These are phyloP conservation scores for Boletus insuetus DNA, from an alignment of 768 basidiomycete genomes.

Conservation along the genomic window DNA sequence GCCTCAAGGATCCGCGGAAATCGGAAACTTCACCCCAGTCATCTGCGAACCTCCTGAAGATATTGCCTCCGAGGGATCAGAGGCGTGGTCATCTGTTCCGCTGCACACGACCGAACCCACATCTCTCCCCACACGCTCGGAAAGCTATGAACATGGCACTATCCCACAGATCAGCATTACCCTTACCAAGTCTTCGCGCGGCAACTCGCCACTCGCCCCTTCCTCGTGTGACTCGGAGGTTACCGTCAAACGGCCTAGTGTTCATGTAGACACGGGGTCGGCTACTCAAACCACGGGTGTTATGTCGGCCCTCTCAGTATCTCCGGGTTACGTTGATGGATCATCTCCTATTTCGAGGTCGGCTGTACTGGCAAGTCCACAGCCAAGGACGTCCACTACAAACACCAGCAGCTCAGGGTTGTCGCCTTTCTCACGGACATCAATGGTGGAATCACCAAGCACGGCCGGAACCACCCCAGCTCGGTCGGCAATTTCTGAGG, in stretches of 20 bases:
- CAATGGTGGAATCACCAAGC: constrained; percentile 24
- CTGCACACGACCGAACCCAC: constrained; percentile 10
- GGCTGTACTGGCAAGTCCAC: constrained; percentile 20
- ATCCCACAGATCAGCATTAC: constrained; percentile 33
- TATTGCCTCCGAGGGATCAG: constrained; percentile 19
- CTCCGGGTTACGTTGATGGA: constrained; percentile 21
- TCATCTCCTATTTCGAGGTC: constrained; percentile 21
- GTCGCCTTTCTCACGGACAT: constrained; percentile 30
- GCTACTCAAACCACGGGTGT: constrained; percentile 19
- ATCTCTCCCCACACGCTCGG: constrained; percentile 11
- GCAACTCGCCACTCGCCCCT: constrained; percentile 25
- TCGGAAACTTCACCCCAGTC: constrained; percentile 24
- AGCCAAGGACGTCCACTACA: constrained; percentile 25
- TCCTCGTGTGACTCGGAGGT: constrained; percentile 28
- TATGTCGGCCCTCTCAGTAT: constrained; percentile 8
- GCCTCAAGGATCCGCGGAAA: constrained; percentile 22
- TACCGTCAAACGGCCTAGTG: constrained; percentile 26
- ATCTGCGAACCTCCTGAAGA: constrained; percentile 33
- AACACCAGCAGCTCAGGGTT: constrained; percentile 23
- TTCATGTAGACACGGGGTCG: constrained; percentile 29
- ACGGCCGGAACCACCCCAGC: constrained; percentile 29
- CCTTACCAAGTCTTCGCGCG: constrained; percentile 29
- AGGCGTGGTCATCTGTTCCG: constrained; percentile 14
- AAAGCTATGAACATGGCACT: constrained; percentile 13
- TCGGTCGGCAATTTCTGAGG: constrained; percentile 21